Evolutionary conservation across 2,329 filamentous ascomycete species (phyloP).

Genomic region (Talaromyces sp.): DNA sequence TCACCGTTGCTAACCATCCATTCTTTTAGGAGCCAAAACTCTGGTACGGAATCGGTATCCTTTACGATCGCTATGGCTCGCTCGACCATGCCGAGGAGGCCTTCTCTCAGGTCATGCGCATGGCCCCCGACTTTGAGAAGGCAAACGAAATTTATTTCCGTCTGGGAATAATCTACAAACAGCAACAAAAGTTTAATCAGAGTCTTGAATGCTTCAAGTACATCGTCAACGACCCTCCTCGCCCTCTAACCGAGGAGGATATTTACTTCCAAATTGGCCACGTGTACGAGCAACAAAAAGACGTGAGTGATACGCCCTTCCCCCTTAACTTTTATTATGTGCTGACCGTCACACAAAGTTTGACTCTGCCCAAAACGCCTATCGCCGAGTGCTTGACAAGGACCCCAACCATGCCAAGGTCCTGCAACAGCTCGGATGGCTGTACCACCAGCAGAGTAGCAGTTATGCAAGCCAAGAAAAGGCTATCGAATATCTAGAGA

Average conservation of each 20-base stretch:
- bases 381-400: slow-evolving; percentile 85
- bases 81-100: slow-evolving; percentile 96
- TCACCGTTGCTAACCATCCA: slow-evolving; percentile 10
- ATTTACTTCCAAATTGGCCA: slow-evolving; percentile 99
- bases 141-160: slow-evolving; percentile 99
- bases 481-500: slow-evolving; percentile 94
- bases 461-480: slow-evolving; percentile 89
- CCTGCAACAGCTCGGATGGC: slow-evolving; percentile 92
- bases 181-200: slow-evolving; percentile 87
- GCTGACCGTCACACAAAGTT: slow-evolving; percentile 54
- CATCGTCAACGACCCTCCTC: slow-evolving; percentile 87
- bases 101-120: slow-evolving; percentile 97
- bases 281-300: slow-evolving; percentile 97
- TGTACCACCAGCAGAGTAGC: slow-evolving; percentile 92
- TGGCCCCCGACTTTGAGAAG: slow-evolving; percentile 96
- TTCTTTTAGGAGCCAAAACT: slow-evolving; percentile 75
- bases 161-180: slow-evolving; percentile 98
- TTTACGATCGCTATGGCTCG: slow-evolving; percentile 94
- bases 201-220: slow-evolving; percentile 99
- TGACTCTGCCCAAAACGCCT: slow-evolving; percentile 85
- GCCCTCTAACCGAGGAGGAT: slow-evolving; percentile 90
- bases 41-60: slow-evolving; percentile 97
- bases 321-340: slow-evolving; percentile 12
- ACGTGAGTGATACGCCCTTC: slow-evolving; percentile 56
- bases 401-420: slow-evolving; percentile 98